Percentiles rank a stretch among this genome's conserved stretches.
These are phyloP conservation scores for Vitis riparia DNA, from an alignment of 164 flowering plant species.

Conservation along the genomic window DNA sequence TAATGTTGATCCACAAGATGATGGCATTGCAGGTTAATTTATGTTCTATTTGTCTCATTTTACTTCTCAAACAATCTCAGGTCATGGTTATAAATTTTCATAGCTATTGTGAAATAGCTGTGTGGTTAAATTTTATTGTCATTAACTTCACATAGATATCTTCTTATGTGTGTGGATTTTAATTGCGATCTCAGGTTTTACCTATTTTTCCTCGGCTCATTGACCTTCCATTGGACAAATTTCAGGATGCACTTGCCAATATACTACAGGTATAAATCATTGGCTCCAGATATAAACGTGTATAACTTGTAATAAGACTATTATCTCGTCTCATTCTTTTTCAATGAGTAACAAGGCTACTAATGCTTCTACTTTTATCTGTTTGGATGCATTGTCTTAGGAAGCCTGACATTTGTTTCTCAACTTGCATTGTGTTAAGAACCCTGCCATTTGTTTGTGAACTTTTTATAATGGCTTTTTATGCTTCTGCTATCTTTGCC, in stretches of 20 bases:
- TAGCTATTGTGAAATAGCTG: background rate
- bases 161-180: background rate
- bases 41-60: background rate
- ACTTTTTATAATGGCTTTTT: background rate
- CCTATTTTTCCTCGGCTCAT: slow-evolving; percentile 95
- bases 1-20: background rate
- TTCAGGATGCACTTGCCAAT: slow-evolving; percentile 86
- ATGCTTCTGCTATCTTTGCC: background rate
- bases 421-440: too few relatives aligned
- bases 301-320: too few relatives aligned
- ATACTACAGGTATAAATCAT: slow-evolving; percentile 72
- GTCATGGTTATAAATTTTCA: background rate
- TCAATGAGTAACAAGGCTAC: too few relatives aligned
- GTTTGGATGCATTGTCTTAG: too few relatives aligned
- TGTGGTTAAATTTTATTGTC: background rate
- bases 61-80: background rate
- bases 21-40: background rate
- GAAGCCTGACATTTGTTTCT: too few relatives aligned
- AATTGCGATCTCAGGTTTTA: slow-evolving; percentile 59
- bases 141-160: background rate
- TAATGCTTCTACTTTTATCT: too few relatives aligned
- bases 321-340: too few relatives aligned
- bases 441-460: background rate
- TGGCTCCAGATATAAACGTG: background rate
- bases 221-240: slow-evolving; percentile 88